A percentile compares a stretch with the other conserved stretches of the same genome.
Conservation (phyloP, 2,329 filamentous ascomycete species). For the Xylariaceae sp. region DNA sequence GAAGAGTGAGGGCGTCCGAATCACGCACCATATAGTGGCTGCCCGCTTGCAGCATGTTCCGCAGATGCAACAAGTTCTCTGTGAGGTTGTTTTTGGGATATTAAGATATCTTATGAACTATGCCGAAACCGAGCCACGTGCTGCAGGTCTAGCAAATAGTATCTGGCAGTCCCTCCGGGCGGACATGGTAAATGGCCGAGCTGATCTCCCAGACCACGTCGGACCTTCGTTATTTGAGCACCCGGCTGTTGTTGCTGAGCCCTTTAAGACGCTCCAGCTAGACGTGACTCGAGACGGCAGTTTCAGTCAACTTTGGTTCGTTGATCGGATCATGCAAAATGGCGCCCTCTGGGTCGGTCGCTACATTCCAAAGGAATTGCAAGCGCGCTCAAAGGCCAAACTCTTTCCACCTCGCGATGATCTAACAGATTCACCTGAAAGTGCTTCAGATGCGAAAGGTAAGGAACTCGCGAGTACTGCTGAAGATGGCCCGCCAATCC, state of each 20-base stretch:
- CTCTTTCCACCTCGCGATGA: too few species aligned
- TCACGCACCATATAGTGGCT: background rate
- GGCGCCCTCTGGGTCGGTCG: conserved; percentile 4
- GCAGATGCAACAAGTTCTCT: conserved; percentile 1
- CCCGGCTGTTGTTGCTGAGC: background rate
- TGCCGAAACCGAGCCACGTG: background rate
- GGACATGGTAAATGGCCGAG: background rate
- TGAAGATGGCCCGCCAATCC: background rate
- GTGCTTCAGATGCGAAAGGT: background rate
- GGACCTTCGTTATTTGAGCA: background rate
- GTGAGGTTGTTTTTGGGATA: conserved; percentile 1
- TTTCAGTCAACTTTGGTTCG: conserved; percentile 6
- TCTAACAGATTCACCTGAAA: background rate
- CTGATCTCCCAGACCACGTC: conserved; percentile 4
- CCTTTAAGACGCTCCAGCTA: conserved; percentile 1
- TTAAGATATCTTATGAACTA: conserved; percentile 1
- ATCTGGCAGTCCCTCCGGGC: conserved; percentile 7
- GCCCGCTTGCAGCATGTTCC: background rate
- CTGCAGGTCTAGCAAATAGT: conserved; percentile 1
- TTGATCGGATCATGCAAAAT: conserved; percentile 5
- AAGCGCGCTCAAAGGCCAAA: too few species aligned
- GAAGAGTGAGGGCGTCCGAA: background rate
- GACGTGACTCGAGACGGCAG: background rate
- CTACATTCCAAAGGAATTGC: too few species aligned
- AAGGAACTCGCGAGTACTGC: background rate